These are phyloP conservation scores for Agrocybe pediades DNA, from an alignment of 768 basidiomycete genomes.

Conservation along the genomic window DNA sequence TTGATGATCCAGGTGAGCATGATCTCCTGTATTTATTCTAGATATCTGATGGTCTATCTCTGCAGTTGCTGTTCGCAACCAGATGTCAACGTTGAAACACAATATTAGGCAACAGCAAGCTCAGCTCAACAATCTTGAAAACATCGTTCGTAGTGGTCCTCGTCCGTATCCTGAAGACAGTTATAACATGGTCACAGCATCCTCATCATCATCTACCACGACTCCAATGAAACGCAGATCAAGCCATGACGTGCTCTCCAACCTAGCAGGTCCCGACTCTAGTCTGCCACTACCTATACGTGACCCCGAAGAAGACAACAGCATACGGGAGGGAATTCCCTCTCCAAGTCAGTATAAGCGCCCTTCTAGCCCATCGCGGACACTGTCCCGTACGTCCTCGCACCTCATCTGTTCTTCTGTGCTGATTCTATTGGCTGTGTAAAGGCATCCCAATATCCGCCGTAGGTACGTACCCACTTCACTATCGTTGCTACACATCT, in stretches of 20 bases:
- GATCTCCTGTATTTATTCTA: slow-evolving; percentile 4
- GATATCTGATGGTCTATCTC: slow-evolving; percentile 10
- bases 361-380: slow-evolving; percentile 71
- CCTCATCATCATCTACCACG: slow-evolving; percentile 15
- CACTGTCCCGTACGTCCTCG: slow-evolving; percentile 70
- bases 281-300: slow-evolving; percentile 69
- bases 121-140: slow-evolving; percentile 72
- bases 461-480: slow-evolving; percentile 59
- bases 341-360: slow-evolving; percentile 52
- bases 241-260: slow-evolving; percentile 71
- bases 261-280: slow-evolving; percentile 77
- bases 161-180: slow-evolving; percentile 52
- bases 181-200: slow-evolving; percentile 35
- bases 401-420: slow-evolving; percentile 3
- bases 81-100: slow-evolving; percentile 82
- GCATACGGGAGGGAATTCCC: slow-evolving; percentile 75
- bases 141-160: slow-evolving; percentile 64
- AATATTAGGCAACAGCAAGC: slow-evolving; percentile 85
- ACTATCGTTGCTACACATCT: slow-evolving; percentile 14
- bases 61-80: slow-evolving; percentile 73
- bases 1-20: slow-evolving; percentile 69
- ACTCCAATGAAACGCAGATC: slow-evolving; percentile 53
- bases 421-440: slow-evolving; percentile 20
- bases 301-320: slow-evolving; percentile 48
- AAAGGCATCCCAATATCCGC: slow-evolving; percentile 77